Conservation (phyloP, 2,329 filamentous ascomycete species). For the Ophiostoma angusticollis region DNA sequence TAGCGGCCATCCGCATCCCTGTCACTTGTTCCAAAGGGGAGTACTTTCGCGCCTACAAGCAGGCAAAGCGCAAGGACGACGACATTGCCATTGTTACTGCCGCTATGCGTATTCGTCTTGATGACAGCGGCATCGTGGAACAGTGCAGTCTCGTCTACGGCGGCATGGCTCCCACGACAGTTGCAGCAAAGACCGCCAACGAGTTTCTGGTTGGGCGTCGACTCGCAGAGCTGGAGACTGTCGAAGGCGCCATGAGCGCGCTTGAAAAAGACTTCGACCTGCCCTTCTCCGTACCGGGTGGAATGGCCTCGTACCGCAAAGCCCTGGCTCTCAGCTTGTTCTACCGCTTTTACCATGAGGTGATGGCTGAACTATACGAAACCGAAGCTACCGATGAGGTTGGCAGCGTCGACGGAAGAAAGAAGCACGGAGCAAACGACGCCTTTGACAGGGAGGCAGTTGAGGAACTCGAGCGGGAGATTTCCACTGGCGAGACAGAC, state of each 20-base stretch:
- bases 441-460: constrained; percentile 57
- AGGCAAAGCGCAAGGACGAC: constrained; percentile 93
- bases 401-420: constrained; percentile 8
- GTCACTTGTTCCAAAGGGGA: constrained; percentile 62
- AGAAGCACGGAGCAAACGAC: constrained; percentile 14
- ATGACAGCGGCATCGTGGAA: constrained; percentile 52
- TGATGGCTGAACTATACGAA: constrained; percentile 49
- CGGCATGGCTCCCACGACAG: constrained; percentile 85
- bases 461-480: constrained; percentile 69
- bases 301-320: constrained; percentile 94
- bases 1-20: constrained; percentile 78
- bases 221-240: constrained; percentile 66
- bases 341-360: constrained; percentile 91
- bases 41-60: constrained; percentile 83
- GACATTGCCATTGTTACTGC: constrained; percentile 96
- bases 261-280: constrained; percentile 85
- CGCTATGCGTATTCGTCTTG: constrained; percentile 62
- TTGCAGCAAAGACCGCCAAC: constrained; percentile 70
- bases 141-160: constrained; percentile 78
- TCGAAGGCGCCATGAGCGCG: constrained; percentile 82
- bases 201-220: constrained; percentile 63
- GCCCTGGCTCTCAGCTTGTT: constrained; percentile 87
- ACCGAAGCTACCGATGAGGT: neutral
- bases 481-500: constrained; percentile 73
- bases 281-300: constrained; percentile 80